These are phyloP conservation scores for Ammopiptanthus mongolicus DNA, from an alignment of 306 rosid genomes.

Conservation along the genomic window DNA sequence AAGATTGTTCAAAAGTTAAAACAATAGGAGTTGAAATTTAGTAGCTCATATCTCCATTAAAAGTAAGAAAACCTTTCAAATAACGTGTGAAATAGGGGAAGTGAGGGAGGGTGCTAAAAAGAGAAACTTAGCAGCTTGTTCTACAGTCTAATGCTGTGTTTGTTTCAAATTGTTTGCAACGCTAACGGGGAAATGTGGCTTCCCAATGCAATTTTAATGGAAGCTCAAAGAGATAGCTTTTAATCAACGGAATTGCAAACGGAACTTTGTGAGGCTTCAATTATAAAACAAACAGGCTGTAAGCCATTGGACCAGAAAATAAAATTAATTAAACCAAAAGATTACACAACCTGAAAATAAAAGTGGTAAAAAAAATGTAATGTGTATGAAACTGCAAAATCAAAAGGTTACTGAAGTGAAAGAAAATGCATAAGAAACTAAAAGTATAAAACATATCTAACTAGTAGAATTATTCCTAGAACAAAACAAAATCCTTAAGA, in stretches of 20 bases:
- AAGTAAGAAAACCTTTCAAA: background rate
- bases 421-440: background rate
- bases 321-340: background rate
- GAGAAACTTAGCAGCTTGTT: background rate
- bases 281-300: no score
- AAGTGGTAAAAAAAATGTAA: background rate
- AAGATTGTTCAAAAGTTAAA: background rate
- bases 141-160: no score
- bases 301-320: background rate
- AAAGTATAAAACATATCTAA: background rate
- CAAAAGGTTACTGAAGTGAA: background rate
- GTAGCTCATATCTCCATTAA: background rate
- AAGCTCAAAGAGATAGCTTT: no score
- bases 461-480: background rate
- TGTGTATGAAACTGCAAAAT: background rate
- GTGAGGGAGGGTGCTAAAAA: no score
- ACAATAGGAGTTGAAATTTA: background rate
- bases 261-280: no score
- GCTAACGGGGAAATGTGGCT: no score
- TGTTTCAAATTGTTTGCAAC: no score
- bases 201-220: no score
- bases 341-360: background rate
- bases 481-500: background rate
- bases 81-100: background rate
- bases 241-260: no score